A percentile compares a stretch with the other conserved stretches of the same genome.
phyloP scores from a whole-genome alignment of 352 stramenopile genomes.

The Phytophthora litchii region DNA sequence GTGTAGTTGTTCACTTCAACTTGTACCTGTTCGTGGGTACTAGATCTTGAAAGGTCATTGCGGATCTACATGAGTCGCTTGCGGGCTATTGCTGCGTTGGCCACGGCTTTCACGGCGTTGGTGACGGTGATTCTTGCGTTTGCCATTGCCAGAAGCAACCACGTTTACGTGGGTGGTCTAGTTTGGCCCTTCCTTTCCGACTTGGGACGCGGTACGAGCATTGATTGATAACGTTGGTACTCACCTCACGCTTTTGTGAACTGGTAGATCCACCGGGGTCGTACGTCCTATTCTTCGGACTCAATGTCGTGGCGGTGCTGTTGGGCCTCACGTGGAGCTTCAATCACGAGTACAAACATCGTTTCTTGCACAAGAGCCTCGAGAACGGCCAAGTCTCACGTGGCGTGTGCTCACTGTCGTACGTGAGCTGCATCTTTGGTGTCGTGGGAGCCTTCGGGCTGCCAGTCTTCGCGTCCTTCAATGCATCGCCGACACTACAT shows the following conservation, averaged over 20 bases:
- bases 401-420: conserved; percentile 39
- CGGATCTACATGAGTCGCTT: conserved; percentile 26
- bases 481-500: conserved; percentile 44
- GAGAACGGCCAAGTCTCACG: conserved; percentile 40
- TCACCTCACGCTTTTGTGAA: not conserved
- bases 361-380: conserved; percentile 41
- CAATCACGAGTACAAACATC: conserved; percentile 65
- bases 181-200: conserved; percentile 67
- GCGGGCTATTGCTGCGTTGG: conserved; percentile 23
- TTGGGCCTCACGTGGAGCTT: conserved; percentile 59
- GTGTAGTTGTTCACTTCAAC: not conserved
- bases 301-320: conserved; percentile 53
- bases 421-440: conserved; percentile 45
- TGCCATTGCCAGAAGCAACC: conserved; percentile 35
- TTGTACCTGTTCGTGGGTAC: not conserved
- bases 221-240: not conserved
- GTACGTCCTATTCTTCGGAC: conserved; percentile 56
- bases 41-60: conserved; percentile 16
- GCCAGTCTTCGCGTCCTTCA: conserved; percentile 49
- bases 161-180: conserved; percentile 56
- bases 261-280: conserved; percentile 47
- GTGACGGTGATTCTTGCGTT: conserved; percentile 42
- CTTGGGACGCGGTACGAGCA: conserved; percentile 49
- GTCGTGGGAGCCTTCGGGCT: conserved; percentile 44
- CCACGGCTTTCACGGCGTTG: conserved; percentile 28